Base-by-base conservation (phyloP, 768 basidiomycete genomes). In the Lyophyllum shimeji region DNA sequence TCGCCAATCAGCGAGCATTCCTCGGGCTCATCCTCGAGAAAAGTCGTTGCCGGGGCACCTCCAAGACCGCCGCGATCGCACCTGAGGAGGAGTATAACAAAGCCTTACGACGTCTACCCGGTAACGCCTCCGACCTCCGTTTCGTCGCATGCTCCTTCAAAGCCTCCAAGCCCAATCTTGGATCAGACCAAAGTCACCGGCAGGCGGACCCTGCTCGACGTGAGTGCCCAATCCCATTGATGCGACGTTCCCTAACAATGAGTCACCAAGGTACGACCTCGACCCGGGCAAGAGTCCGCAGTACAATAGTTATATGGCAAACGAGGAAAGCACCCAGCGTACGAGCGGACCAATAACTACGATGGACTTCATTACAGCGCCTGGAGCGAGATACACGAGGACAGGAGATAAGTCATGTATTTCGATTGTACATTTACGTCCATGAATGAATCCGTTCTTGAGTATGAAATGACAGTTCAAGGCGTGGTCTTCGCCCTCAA, bases 91-190 rank as follows among this genome's bases (percentile, higher is more conserved):
- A 61, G 57, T 57, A 18, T 71, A 67, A 53, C 65, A 65, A 53
- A 67, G 67, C 53, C 73, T 67, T 42, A 31, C 5, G 62, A 62
- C 11, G 69, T 71, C 56, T 67, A 67, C 42, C 76, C 74, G 33
- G 65, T 73, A 23, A 76, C 79, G 55, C 76, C 78, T 46, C 74
- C 77, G 17, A 66, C 73, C 25, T 76, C 76, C 46, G 64, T 67
- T 43, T 73, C 76, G 33, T 74, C 74, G n/a, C 66, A 69, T 58
- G 59, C 65, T 15, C 46, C 55, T 24, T 60, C 69, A 31, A 52
- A 64, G 40, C 67, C 69, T 34, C 64, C 67, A 5, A 70, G 61
- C 58, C 62, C 67, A 40, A 59, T 64, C 63, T 45, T 59, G 48
- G 52, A 66, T 45, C 46, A 67, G 56, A 18, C 43, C 29, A 60